Base-by-base conservation (phyloP, 2,329 filamentous ascomycete species). In the Colletotrichum godetiae region DNA sequence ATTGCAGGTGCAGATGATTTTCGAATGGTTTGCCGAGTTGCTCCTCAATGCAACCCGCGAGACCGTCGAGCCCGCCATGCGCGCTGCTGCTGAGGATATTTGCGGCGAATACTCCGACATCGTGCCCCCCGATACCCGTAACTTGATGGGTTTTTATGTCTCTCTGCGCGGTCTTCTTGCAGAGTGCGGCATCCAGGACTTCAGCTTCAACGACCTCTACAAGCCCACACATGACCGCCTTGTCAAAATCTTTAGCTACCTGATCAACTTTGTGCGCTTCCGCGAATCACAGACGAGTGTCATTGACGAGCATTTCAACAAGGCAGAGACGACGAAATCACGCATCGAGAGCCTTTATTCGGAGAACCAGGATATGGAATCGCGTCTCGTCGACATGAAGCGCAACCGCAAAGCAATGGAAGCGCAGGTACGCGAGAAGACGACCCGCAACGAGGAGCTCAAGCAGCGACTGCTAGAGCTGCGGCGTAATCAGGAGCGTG, bases 251-350 rank as follows among this genome's bases (percentile, higher is more conserved):
- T 97, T 99, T 82, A 97, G 94, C 76, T 98, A 98, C 83, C 90
- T 98, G 76, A 99, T 99, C 87, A 99, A 99, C 84, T 99, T 99
- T 83, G 95, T 98, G 77, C 92, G 97, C 66, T 99, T 98, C 85
- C 93, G 97, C 78, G 95, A 98, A 85, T 95, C 93, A 75, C 96
- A 98, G 83, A 97, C 95, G 1, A 87, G 88, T 52, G 91, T 97
- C 35, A 98, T 98, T 76, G 95, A 98, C 81, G 91, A 97, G 81
- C 94, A 98, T 84, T 97, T 97, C 86, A 97, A 98, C 86, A 95
- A 94, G 78, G 91, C 94, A 13, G 95, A 98, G 83, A 91, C 90
- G 72, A 95, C 94, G 1, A 98, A 98, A 84, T 87, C 92, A 65
- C 91, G 93, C 74, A 98, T 98, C 79, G 96, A 98, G 83, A 89